Conservation (phyloP, 2,329 filamentous ascomycete species). For the Akanthomyces muscarius region DNA sequence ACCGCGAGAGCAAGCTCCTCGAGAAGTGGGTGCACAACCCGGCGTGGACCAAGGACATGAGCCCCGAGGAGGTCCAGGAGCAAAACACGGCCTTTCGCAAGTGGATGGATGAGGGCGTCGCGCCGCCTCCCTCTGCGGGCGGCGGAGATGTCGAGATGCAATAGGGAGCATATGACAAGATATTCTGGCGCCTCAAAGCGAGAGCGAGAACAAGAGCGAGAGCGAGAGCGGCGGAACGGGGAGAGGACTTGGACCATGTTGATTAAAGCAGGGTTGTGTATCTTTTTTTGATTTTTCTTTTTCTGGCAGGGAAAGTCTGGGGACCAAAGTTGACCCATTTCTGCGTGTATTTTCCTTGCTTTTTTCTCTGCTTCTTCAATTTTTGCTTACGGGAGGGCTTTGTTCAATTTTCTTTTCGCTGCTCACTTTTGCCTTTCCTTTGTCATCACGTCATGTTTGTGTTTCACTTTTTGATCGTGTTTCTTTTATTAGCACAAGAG, state of each 20-base stretch:
- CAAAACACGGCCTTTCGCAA: constrained; percentile 62
- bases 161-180: constrained; percentile 11
- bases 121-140: constrained; percentile 30
- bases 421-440: not conserved
- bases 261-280: constrained; percentile 17
- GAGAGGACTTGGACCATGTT: not conserved
- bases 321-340: not conserved
- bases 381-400: constrained; percentile 10
- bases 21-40: constrained; percentile 82
- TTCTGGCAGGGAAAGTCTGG: constrained; percentile 7
- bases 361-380: constrained; percentile 3
- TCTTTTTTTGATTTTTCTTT: constrained; percentile 19
- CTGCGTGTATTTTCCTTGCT: constrained; percentile 17
- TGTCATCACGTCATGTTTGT: not conserved
- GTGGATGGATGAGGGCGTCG: constrained; percentile 49
- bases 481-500: not conserved
- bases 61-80: constrained; percentile 71
- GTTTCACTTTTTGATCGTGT: constrained; percentile 13
- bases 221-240: too few species aligned
- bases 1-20: constrained; percentile 65
- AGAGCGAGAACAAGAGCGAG: not conserved
- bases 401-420: constrained; percentile 5
- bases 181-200: too few species aligned
- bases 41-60: constrained; percentile 74
- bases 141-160: constrained; percentile 32